Evolutionary conservation across 306 rosid species (phyloP).

Genomic region (Amphicarpaea edgeworthii): DNA sequence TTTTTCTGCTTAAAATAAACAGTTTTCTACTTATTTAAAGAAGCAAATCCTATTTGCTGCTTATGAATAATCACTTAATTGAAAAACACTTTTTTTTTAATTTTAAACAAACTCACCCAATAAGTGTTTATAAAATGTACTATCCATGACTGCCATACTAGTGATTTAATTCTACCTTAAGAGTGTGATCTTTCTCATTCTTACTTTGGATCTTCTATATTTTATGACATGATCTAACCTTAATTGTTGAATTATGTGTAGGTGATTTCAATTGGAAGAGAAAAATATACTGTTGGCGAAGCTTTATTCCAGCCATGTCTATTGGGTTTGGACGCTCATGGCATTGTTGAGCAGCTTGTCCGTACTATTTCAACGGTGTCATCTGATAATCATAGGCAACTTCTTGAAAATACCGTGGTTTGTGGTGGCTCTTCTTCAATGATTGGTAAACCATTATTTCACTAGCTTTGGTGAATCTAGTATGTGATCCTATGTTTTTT

Average conservation of each 20-base stretch:
- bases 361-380: slow-evolving; percentile 92
- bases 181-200: slow-evolving; percentile 7
- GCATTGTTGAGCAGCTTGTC: slow-evolving; percentile 98
- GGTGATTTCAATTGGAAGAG: slow-evolving; percentile 90
- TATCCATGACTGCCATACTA: slow-evolving; percentile 11
- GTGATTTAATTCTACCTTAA: slow-evolving; percentile 1
- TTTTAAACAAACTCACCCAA: no score
- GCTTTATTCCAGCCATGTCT: slow-evolving; percentile 92
- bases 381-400: slow-evolving; percentile 94
- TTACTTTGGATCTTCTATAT: slow-evolving; percentile 22
- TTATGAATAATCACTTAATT: no score
- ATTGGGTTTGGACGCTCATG: slow-evolving; percentile 91
- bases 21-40: no score
- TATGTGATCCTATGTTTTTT: background rate
- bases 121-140: no score
- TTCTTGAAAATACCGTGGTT: slow-evolving; percentile 92
- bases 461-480: slow-evolving; percentile 7
- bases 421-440: slow-evolving; percentile 94
- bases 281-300: slow-evolving; percentile 90
- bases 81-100: no score
- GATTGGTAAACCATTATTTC: slow-evolving; percentile 63
- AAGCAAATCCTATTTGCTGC: no score
- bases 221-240: slow-evolving; percentile 25
- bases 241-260: slow-evolving; percentile 41
- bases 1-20: no score